phyloP scores from a whole-genome alignment of 1,284 basidiomycete species.

The Puccinia coronata region DNA sequence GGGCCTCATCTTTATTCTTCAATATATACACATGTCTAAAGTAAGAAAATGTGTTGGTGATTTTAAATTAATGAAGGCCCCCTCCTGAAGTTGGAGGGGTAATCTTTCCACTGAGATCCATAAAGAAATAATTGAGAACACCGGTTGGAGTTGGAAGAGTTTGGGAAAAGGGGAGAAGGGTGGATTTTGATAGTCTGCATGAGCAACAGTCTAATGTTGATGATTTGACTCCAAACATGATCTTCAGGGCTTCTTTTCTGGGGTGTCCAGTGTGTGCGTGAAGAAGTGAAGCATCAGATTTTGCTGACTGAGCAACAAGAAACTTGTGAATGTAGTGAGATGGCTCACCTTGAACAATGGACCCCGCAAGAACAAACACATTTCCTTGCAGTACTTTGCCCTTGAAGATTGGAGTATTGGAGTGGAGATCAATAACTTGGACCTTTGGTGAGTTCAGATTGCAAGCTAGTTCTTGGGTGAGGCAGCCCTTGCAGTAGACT shows the following conservation, averaged over 20 bases:
- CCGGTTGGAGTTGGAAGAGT: neutral
- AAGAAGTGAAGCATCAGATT: neutral
- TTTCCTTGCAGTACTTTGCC: neutral
- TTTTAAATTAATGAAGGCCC: no score
- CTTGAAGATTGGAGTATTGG: neutral
- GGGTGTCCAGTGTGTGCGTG: neutral
- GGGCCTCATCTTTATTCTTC: no score
- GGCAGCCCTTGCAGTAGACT: neutral
- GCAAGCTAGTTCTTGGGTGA: no score
- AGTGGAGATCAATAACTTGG: neutral
- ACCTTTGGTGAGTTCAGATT: neutral
- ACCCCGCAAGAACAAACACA: neutral
- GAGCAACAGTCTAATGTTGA: neutral
- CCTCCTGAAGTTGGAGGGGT: no score
- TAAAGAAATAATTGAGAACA: no score
- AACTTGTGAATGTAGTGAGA: no score
- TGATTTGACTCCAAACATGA: neutral
- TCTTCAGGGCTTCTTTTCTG: neutral
- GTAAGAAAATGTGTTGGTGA: no score
- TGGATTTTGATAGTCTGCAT: conserved; percentile 11
- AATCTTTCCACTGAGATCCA: no score
- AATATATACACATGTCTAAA: no score
- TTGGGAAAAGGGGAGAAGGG: neutral
- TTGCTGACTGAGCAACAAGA: no score
- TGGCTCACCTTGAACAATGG: no score